Evolutionary conservation across 1,139 yeast species (phyloP), one percentile per base, ranked within the genome.

Genomic region (Citeromyces siamensis): DNA sequence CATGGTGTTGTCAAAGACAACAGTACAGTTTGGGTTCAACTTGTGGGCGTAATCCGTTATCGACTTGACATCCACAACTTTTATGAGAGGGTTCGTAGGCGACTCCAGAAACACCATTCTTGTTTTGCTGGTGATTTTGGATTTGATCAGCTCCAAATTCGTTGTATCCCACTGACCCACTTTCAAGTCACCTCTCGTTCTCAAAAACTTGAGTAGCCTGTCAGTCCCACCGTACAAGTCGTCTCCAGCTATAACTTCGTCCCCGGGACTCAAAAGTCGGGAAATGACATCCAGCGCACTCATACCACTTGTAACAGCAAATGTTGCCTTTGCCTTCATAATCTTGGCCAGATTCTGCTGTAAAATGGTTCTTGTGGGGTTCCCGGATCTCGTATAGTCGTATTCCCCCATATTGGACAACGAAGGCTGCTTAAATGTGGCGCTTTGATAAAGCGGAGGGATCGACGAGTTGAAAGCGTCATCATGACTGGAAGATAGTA

Each of bases 1-100:
- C 96, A 86, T 86, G 44, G 96, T 86, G 64, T 88, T 86, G 59
- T 86, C 96, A 44, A 86, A 88, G 8, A 84, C 94, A 27, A 85
- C 84, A 33, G 81, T 55, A 36, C 82, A 66, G 34, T 76, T 68
- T 12, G 93, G 86, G 50, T 71, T 80, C 33, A 67, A 66, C 34
- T 59, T 54, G 52, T 84, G 93, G 23, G 88, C 90, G 44, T 71
- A 64, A 33, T 62, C 61, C 27, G 86, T 62, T 40, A 85, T 75
- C 22, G 71, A 58, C 42, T 71, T 74, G 37, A 86, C 75, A 54
- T 88, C 94, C 39, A 84, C 78, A 42, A 86, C 84, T 58, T 85
- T 83, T 56, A 85, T 82, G 47, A 86, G 68, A 17, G 96, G 96
- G 56, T 86, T 86, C 4, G 96, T 86, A 33, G 96, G 96, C 32